Conservation (phyloP, 78 protist genomes). For the Speleostelium caveatum region DNA sequence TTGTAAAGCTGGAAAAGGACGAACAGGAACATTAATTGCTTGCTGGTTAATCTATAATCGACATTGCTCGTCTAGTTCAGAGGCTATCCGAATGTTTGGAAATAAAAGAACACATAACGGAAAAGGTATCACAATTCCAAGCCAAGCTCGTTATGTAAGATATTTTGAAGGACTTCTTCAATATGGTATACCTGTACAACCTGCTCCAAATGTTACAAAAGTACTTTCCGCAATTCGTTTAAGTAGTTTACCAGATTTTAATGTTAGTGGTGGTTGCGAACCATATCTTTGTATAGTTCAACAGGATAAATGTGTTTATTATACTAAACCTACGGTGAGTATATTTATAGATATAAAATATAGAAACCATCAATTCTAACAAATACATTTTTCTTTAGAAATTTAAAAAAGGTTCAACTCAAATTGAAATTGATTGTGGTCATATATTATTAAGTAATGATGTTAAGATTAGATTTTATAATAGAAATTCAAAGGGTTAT, state of each 20-base stretch:
- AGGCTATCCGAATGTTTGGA: constrained; percentile 64
- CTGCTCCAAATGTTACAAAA: constrained; percentile 33
- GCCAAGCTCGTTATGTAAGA: constrained; percentile 84
- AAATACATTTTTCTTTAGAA: constrained; percentile 23
- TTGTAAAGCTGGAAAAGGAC: constrained; percentile 85
- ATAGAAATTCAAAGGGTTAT: constrained; percentile 66
- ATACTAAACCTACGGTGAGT: constrained; percentile 71
- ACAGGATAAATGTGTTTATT: constrained; percentile 63
- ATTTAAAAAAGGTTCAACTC: constrained; percentile 33
- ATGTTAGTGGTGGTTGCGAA: constrained; percentile 49
- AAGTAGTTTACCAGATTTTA: constrained; percentile 41
- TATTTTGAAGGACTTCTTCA: constrained; percentile 78
- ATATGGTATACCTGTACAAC: constrained; percentile 53
- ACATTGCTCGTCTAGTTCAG: constrained; percentile 66
- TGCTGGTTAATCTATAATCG: constrained; percentile 66
- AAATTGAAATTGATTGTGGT: constrained; percentile 63
- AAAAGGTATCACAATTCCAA: constrained; percentile 90
- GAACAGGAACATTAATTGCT: constrained; percentile 74
- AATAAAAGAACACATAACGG: constrained; percentile 73
- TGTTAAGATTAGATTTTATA: constrained; percentile 50
- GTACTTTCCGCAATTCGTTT: constrained; percentile 13
- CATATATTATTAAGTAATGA: constrained; percentile 51
- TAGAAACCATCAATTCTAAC: not conserved
- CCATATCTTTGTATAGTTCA: constrained; percentile 54
- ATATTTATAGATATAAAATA: not conserved